Evolutionary conservation across 106 monocot genomes (phyloP).

Genomic region (Dioscorea dumetorum): DNA sequence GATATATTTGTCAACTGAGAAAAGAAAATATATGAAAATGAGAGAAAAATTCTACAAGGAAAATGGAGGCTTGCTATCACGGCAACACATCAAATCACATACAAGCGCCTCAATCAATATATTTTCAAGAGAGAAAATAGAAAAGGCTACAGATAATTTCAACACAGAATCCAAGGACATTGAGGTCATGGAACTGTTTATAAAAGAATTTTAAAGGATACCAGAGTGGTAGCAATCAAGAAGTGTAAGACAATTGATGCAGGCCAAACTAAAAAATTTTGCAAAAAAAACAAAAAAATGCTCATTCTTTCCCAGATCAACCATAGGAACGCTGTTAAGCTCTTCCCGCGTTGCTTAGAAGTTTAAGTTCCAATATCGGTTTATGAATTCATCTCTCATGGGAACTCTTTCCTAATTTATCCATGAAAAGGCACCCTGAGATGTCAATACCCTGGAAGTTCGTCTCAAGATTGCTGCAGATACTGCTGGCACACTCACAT

Average conservation of each 20-base stretch:
- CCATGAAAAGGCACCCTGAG: neutral
- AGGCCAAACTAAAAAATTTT: conserved; percentile 7
- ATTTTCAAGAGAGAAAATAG: conserved; percentile 11
- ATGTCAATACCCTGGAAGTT: neutral
- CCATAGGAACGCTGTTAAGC: conserved; percentile 13
- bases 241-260: conserved; percentile 5
- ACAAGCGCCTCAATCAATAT: conserved; percentile 4
- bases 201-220: conserved; percentile 4
- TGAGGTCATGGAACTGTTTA: conserved; percentile 10
- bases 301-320: conserved; percentile 17
- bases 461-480: conserved; percentile 23
- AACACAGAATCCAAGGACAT: conserved; percentile 3
- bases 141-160: conserved; percentile 15
- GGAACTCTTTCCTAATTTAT: neutral
- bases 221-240: conserved; percentile 10
- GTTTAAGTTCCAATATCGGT: conserved; percentile 8
- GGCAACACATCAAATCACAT: conserved; percentile 2
- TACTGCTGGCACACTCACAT: conserved; percentile 26
- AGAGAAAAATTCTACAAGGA: conserved; percentile 3
- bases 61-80: conserved; percentile 1
- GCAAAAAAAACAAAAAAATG: conserved; percentile 14
- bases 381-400: conserved; percentile 8
- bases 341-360: conserved; percentile 9
- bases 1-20: conserved; percentile 4
- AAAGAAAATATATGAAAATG: conserved; percentile 2